A percentile compares a stretch with the other conserved stretches of the same genome.
phyloP scores from a whole-genome alignment of 2,329 filamentous ascomycete species.

The Rhynchosporium graminicola region DNA sequence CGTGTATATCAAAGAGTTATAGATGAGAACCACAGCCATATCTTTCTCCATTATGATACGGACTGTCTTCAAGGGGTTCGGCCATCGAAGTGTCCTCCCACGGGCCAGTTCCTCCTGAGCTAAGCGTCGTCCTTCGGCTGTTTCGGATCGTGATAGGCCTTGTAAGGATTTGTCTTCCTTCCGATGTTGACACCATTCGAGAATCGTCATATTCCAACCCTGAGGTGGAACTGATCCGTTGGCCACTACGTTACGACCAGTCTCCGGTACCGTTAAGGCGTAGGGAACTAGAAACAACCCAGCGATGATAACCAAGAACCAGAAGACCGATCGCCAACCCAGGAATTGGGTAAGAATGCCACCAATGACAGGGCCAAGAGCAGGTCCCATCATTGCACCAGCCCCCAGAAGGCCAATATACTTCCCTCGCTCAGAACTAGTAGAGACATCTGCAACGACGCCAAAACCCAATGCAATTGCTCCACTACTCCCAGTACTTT shows the following conservation, averaged over 20 bases:
- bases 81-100: conserved; percentile 50
- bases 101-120: conserved; percentile 42
- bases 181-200: conserved; percentile 46
- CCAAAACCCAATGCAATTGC: conserved; percentile 70
- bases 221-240: conserved; percentile 55
- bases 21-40: conserved; percentile 54
- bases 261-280: conserved; percentile 39
- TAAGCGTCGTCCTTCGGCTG: conserved; percentile 40
- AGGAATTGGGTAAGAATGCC: conserved; percentile 49
- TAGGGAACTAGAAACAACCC: conserved; percentile 43
- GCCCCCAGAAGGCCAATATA: conserved; percentile 71
- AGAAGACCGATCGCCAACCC: conserved; percentile 55
- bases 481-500: conserved; percentile 57
- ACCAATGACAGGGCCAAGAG: conserved; percentile 53
- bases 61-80: conserved; percentile 59
- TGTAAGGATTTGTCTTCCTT: conserved; percentile 33
- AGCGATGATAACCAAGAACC: conserved; percentile 52
- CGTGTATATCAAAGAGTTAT: conserved; percentile 56
- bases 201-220: conserved; percentile 57
- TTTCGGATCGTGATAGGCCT: conserved; percentile 35
- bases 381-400: conserved; percentile 50
- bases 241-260: conserved; percentile 40
- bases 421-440: conserved; percentile 67
- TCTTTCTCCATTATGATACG: conserved; percentile 58
- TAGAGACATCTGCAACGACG: conserved; percentile 71